Percentiles rank a stretch among this genome's conserved stretches.
Evolutionary conservation across 2,329 filamentous ascomycete species (phyloP).

Genomic region (Zasmidium cellare): DNA sequence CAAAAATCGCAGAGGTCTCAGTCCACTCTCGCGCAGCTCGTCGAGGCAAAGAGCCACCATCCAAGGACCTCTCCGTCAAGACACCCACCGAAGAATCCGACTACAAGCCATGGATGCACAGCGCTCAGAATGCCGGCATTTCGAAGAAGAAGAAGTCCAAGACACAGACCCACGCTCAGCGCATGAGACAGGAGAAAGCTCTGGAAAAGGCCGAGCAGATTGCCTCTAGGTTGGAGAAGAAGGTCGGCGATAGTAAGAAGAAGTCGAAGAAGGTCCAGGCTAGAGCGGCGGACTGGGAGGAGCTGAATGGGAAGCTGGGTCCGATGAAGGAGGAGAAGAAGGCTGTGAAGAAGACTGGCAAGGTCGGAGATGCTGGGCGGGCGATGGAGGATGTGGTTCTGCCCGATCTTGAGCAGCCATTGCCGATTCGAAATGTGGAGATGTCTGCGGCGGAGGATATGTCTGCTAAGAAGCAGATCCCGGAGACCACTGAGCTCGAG

Average conservation of each 20-base stretch:
- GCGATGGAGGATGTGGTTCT: constrained; percentile 16
- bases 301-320: constrained; percentile 31
- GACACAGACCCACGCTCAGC: constrained; percentile 53
- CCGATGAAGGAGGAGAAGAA: constrained; percentile 17
- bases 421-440: constrained; percentile 7
- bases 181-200: constrained; percentile 54
- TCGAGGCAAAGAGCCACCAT: constrained; percentile 68
- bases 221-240: constrained; percentile 56
- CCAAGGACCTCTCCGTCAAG: constrained; percentile 27
- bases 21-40: constrained; percentile 73
- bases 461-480: not conserved
- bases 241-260: constrained; percentile 53
- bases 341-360: constrained; percentile 7
- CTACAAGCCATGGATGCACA: constrained; percentile 65
- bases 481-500: not conserved
- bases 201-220: constrained; percentile 57
- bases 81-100: constrained; percentile 50
- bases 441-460: constrained; percentile 11
- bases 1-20: constrained; percentile 54
- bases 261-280: constrained; percentile 47
- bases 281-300: constrained; percentile 33
- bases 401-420: constrained; percentile 11
- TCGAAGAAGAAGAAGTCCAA: constrained; percentile 65
- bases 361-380: constrained; percentile 5
- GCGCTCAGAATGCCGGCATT: constrained; percentile 69